Evolutionary conservation across 2,329 filamentous ascomycete genomes (phyloP).

Genomic region (Pezicula neosporulosa): DNA sequence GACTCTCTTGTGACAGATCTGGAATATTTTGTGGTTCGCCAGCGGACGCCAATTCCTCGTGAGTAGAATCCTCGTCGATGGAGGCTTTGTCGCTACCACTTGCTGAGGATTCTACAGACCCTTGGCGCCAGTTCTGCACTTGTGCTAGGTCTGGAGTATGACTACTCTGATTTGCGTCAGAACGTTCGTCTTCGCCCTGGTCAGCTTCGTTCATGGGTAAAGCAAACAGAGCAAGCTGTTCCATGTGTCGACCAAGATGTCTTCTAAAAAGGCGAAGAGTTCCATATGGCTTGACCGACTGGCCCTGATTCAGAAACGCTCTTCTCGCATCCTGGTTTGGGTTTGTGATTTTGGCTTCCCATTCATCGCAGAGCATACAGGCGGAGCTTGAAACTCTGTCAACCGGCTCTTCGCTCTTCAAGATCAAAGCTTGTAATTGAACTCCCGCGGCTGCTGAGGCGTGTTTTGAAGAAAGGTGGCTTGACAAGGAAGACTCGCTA

Average conservation of each 20-base stretch:
- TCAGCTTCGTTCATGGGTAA: slow-evolving; percentile 3
- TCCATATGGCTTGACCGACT: slow-evolving; percentile 6
- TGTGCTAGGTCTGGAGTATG: too few relatives aligned
- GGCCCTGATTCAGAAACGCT: slow-evolving; percentile 5
- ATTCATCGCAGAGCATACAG: slow-evolving; percentile 29
- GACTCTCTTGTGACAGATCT: too few relatives aligned
- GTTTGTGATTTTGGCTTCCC: slow-evolving; percentile 14
- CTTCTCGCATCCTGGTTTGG: slow-evolving; percentile 8
- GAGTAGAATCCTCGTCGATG: too few relatives aligned
- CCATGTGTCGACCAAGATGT: slow-evolving; percentile 22
- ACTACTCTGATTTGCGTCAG: too few relatives aligned
- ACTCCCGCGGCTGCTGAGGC: too few relatives aligned
- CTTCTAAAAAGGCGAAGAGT: slow-evolving; percentile 15
- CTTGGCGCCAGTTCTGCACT: too few relatives aligned
- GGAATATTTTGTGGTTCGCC: too few relatives aligned
- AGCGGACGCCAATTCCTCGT: too few relatives aligned
- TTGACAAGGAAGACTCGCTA: too few relatives aligned
- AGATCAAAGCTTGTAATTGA: too few relatives aligned
- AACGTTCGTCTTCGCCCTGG: slow-evolving; percentile 1
- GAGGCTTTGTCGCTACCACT: too few relatives aligned
- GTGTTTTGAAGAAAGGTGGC: slow-evolving; percentile 9
- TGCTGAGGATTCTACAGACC: too few relatives aligned
- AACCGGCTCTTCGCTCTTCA: slow-evolving; percentile 20
- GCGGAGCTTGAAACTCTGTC: slow-evolving; percentile 16
- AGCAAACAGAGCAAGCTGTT: slow-evolving; percentile 23